Evolutionary conservation across 2,329 filamentous ascomycete species (phyloP).

Genomic region (Talaromyces sp.): DNA sequence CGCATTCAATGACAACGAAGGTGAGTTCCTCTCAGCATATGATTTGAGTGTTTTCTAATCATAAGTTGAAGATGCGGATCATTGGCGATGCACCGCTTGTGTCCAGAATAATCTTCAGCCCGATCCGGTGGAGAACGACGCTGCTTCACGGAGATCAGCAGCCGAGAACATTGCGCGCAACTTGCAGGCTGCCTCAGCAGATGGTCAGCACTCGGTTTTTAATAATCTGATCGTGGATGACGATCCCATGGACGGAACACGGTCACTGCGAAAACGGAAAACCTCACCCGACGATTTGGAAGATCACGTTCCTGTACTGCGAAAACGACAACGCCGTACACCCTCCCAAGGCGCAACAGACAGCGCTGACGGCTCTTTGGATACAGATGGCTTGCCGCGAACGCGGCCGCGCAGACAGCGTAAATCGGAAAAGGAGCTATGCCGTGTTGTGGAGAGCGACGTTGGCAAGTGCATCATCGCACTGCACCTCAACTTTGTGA

Average conservation of each 20-base stretch:
- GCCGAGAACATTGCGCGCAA: conserved; percentile 65
- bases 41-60: neutral
- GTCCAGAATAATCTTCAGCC: conserved; percentile 40
- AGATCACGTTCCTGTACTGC: conserved; percentile 42
- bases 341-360: conserved; percentile 20
- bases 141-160: conserved; percentile 45
- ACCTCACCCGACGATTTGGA: conserved; percentile 64
- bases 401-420: conserved; percentile 57
- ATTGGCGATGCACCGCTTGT: conserved; percentile 60
- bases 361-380: conserved; percentile 19
- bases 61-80: conserved; percentile 44
- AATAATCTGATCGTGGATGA: conserved; percentile 66
- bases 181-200: conserved; percentile 63
- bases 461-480: conserved; percentile 52
- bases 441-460: conserved; percentile 38
- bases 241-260: conserved; percentile 69
- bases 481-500: conserved; percentile 53
- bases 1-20: conserved; percentile 56
- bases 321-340: conserved; percentile 41
- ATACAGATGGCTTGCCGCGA: conserved; percentile 22
- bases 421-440: conserved; percentile 37
- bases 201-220: conserved; percentile 67
- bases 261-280: conserved; percentile 77
- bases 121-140: conserved; percentile 21
- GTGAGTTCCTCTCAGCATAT: conserved; percentile 45